A percentile compares a stretch with the other conserved stretches of the same genome.
Conservation (phyloP, 306 rosid species). For the Castanospermum australe region DNA sequence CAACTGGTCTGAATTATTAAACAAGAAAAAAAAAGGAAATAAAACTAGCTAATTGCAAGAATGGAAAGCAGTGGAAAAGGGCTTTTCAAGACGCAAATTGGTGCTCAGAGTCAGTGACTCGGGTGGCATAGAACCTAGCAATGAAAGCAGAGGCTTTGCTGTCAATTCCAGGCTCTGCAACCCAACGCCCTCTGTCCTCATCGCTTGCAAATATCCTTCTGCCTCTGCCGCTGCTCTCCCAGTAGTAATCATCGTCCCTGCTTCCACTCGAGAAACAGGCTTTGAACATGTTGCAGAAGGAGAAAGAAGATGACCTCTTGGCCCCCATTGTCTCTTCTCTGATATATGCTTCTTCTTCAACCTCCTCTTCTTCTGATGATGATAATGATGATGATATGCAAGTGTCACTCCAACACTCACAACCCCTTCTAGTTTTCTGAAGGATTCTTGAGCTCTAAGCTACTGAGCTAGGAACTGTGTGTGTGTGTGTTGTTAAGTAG, state of each 20-base stretch:
- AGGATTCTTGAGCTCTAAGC: background rate
- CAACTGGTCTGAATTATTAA: background rate
- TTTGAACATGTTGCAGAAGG: slow-evolving; percentile 54
- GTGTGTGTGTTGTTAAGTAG: slow-evolving; percentile 8
- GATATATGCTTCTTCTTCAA: background rate
- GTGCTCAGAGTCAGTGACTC: slow-evolving; percentile 52
- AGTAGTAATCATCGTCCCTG: slow-evolving; percentile 24
- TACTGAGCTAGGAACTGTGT: background rate
- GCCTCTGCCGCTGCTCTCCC: slow-evolving; percentile 49
- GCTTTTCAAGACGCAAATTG: slow-evolving; percentile 34
- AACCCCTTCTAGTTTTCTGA: background rate
- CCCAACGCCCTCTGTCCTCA: slow-evolving; percentile 62
- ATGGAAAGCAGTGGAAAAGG: background rate
- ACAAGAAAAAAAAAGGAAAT: background rate
- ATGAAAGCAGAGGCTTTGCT: slow-evolving; percentile 72
- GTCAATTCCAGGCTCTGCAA: slow-evolving; percentile 83
- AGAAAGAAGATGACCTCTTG: slow-evolving; percentile 45
- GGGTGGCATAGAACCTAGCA: slow-evolving; percentile 55
- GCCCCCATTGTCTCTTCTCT: slow-evolving; percentile 38
- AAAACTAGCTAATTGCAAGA: background rate
- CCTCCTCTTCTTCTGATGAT: background rate
- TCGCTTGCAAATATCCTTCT: slow-evolving; percentile 66
- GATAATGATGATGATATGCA: background rate
- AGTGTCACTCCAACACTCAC: background rate
- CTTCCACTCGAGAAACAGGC: slow-evolving; percentile 57